phyloP scores from a whole-genome alignment of 225 moss, liverwort and hornwort genomes.

The Neckera pumila region DNA sequence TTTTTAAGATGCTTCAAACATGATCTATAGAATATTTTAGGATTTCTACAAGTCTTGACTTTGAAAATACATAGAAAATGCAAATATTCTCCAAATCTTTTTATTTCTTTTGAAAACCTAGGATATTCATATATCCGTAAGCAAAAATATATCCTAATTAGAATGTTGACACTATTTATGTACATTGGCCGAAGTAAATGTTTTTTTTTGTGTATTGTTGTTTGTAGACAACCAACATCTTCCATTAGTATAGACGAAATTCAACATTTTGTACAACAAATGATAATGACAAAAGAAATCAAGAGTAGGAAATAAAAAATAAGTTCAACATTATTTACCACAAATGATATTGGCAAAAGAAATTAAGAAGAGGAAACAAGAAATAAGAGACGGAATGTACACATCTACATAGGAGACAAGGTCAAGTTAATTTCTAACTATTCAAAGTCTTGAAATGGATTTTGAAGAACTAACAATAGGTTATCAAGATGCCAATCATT shows the following conservation, averaged over 20 bases:
- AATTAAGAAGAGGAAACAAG: no score
- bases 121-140: neutral
- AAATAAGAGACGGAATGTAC: neutral
- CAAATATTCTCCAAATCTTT: neutral
- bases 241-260: neutral
- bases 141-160: neutral
- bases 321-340: no score
- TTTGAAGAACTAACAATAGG: neutral
- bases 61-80: neutral
- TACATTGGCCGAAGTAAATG: neutral
- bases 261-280: no score
- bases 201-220: fast-evolving
- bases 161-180: neutral
- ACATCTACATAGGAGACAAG: neutral
- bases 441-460: neutral
- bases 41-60: neutral
- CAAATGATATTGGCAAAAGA: no score
- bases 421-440: fast-evolving
- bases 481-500: neutral
- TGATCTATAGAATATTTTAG: neutral
- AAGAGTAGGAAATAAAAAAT: neutral
- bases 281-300: no score
- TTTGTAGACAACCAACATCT: neutral
- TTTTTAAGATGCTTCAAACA: neutral
- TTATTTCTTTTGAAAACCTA: no score